phyloP scores from a whole-genome alignment of 257 asterid species.

The Solanum sejunctum region DNA sequence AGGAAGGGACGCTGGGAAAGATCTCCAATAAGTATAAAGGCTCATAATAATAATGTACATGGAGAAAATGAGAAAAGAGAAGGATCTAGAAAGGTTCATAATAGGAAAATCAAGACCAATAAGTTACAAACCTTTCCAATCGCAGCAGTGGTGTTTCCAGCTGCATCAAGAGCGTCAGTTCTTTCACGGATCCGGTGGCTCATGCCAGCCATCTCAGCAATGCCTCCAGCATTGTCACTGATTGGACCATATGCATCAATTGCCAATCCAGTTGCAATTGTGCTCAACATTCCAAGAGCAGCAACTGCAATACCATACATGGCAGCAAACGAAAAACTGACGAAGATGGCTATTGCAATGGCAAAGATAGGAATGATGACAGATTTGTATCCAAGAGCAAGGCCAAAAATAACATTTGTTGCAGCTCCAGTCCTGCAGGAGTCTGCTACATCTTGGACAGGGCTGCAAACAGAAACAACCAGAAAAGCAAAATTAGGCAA shows the following conservation, averaged over 20 bases:
- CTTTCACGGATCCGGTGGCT: slow-evolving; percentile 84
- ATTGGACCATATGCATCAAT: slow-evolving; percentile 97
- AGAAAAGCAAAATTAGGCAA: background rate
- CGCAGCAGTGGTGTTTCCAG: slow-evolving; percentile 94
- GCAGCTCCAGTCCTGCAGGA: slow-evolving; percentile 98
- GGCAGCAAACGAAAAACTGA: slow-evolving; percentile 81
- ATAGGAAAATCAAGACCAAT: background rate
- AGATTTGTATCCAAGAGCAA: slow-evolving; percentile 88
- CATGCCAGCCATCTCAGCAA: slow-evolving; percentile 98
- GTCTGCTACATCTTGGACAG: slow-evolving; percentile 93
- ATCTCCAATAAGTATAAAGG: background rate
- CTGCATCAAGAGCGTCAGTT: slow-evolving; percentile 95
- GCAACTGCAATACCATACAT: slow-evolving; percentile 91
- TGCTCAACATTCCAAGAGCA: slow-evolving; percentile 93
- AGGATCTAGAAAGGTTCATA: background rate
- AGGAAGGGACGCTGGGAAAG: background rate
- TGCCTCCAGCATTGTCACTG: slow-evolving; percentile 94
- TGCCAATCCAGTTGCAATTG: slow-evolving; percentile 86
- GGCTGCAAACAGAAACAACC: slow-evolving; percentile 8
- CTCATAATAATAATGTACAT: background rate
- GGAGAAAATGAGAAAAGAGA: background rate
- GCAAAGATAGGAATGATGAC: slow-evolving; percentile 88
- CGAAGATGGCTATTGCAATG: slow-evolving; percentile 71
- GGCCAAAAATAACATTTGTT: slow-evolving; percentile 85
- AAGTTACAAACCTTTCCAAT: slow-evolving; percentile 61